These are phyloP conservation scores for Sanchytrium tribonematis DNA, from an alignment of 371 early-diverging fungal species.

Conservation along the genomic window DNA sequence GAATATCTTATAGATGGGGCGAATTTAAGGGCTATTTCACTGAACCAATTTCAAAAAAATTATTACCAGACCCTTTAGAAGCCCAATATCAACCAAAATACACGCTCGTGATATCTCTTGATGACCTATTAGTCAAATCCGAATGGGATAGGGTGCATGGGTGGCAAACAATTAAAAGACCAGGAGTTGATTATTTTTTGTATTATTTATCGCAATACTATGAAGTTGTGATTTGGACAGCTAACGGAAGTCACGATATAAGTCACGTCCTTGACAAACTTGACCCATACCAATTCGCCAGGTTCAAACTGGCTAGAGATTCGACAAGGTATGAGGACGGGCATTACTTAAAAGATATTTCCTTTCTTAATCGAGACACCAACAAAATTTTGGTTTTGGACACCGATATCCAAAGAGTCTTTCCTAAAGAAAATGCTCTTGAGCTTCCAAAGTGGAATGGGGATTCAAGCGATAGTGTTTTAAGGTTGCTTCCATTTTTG, in stretches of 20 bases:
- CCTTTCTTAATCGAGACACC: constrained; percentile 67
- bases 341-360: constrained; percentile 64
- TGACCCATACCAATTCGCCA: constrained; percentile 51
- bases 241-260: constrained; percentile 29
- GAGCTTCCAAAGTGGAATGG: constrained; percentile 57
- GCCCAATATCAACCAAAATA: constrained; percentile 43
- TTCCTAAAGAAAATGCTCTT: constrained; percentile 46
- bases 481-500: constrained; percentile 60
- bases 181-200: constrained; percentile 76
- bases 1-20: not conserved
- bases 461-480: constrained; percentile 44
- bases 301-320: constrained; percentile 63
- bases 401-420: constrained; percentile 39
- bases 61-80: constrained; percentile 60
- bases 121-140: constrained; percentile 64
- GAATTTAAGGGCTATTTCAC: not conserved
- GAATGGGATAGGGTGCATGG: constrained; percentile 71
- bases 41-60: constrained; percentile 10
- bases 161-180: constrained; percentile 79
- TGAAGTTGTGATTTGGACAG: constrained; percentile 82
- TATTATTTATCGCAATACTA: constrained; percentile 58
- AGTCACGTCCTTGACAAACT: constrained; percentile 39
- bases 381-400: constrained; percentile 73
- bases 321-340: constrained; percentile 47
- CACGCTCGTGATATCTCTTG: constrained; percentile 72